Conservation (phyloP, 306 rosid species). For the Glycyrrhiza uralensis region DNA sequence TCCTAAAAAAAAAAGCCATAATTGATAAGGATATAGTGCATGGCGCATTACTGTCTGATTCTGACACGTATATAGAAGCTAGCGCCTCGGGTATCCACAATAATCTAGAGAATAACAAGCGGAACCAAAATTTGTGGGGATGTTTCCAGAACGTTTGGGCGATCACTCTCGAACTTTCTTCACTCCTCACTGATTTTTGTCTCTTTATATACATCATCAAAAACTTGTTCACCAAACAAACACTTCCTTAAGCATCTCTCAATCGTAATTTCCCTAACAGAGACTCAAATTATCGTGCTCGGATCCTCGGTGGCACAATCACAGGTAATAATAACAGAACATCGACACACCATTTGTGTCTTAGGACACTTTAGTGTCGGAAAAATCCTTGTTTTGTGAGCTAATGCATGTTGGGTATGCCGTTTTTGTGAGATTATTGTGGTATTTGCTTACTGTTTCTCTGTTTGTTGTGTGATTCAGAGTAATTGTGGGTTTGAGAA, state of each 20-base stretch:
- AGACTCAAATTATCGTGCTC: not conserved
- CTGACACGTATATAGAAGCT: slow-evolving; percentile 20
- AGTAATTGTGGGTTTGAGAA: not conserved
- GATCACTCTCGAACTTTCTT: slow-evolving; percentile 46
- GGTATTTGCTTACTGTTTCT: not conserved
- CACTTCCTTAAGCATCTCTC: not conserved
- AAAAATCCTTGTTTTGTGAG: not conserved
- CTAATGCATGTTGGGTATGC: too few relatives aligned
- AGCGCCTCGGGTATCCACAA: not conserved
- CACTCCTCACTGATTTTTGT: not conserved
- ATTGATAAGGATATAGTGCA: too few relatives aligned
- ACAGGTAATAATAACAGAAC: not conserved
- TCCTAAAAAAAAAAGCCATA: too few relatives aligned
- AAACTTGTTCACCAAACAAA: not conserved
- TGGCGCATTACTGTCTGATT: not conserved
- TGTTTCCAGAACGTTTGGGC: slow-evolving; percentile 37
- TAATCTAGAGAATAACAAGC: slow-evolving; percentile 15
- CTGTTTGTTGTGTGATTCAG: not conserved
- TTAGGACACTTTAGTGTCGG: not conserved
- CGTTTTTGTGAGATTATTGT: too few relatives aligned
- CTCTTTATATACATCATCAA: not conserved
- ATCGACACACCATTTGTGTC: not conserved
- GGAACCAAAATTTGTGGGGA: not conserved
- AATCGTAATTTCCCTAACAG: not conserved
- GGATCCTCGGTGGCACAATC: too few relatives aligned